Evolutionary conservation across 345 rosid species (phyloP).

Genomic region (Pistacia integerrima): DNA sequence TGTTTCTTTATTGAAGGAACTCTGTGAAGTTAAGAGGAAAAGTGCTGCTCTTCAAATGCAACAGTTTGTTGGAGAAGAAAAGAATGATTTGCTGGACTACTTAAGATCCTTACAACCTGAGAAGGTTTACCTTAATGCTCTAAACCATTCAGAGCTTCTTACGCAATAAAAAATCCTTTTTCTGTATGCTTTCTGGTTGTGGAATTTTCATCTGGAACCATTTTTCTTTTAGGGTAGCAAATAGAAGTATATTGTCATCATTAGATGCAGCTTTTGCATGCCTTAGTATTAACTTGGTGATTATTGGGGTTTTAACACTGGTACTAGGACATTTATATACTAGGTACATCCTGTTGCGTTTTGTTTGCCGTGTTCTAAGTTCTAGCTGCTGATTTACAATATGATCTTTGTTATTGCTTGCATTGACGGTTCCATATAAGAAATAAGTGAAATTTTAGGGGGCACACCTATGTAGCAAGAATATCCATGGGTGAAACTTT

Average conservation of each 20-base stretch:
- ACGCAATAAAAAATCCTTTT: not conserved
- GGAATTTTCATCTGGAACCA: constrained; percentile 1
- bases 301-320: constrained; percentile 1
- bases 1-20: constrained; percentile 55
- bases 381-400: not conserved
- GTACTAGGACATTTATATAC: not conserved
- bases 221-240: not conserved
- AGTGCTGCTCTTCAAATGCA: constrained; percentile 98
- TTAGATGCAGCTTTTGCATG: constrained; percentile 10
- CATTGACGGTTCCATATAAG: not conserved
- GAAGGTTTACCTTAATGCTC: constrained; percentile 54
- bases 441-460: not conserved
- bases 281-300: constrained; percentile 10
- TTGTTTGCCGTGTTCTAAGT: constrained; percentile 10
- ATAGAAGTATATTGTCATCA: constrained; percentile 3
- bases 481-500: not conserved
- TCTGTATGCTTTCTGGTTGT: not conserved
- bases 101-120: constrained; percentile 92
- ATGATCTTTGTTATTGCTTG: not conserved
- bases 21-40: constrained; percentile 77
- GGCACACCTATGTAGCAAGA: too few relatives aligned
- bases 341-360: not conserved
- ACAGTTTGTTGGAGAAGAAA: constrained; percentile 98
- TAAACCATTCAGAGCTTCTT: constrained; percentile 5
- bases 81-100: constrained; percentile 93